Conservation (phyloP, 176 grass and related monocot genomes). For the Neostapfia colusana region DNA sequence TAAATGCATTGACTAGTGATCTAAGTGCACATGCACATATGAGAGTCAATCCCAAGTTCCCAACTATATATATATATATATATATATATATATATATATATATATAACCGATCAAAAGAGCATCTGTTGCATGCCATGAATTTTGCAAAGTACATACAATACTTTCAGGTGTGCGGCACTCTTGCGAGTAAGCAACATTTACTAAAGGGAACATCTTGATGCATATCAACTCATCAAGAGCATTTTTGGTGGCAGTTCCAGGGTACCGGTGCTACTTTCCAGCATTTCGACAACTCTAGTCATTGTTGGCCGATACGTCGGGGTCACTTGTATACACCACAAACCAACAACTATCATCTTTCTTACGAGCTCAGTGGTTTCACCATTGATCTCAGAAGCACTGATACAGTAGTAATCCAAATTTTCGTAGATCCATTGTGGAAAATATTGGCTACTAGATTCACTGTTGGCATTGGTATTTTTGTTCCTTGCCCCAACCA, state of each 20-base stretch:
- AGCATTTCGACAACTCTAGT: conserved; percentile 58
- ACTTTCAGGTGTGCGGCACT: background rate
- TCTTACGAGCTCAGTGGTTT: conserved; percentile 34
- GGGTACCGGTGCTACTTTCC: conserved; percentile 17
- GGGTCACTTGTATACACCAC: conserved; percentile 50
- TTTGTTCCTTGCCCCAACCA: conserved; percentile 34
- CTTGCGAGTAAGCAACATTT: background rate
- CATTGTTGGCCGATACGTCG: conserved; percentile 45
- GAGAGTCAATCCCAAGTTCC: too few relatives aligned
- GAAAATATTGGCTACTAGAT: conserved; percentile 38
- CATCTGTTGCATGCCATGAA: background rate
- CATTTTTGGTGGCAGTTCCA: conserved; percentile 36
- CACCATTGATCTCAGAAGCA: conserved; percentile 38
- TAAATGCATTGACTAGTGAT: too few relatives aligned
- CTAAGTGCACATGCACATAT: too few relatives aligned
- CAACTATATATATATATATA: too few relatives aligned
- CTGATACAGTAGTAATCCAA: conserved; percentile 32
- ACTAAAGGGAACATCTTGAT: background rate
- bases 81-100: too few relatives aligned
- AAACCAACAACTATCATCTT: conserved; percentile 52
- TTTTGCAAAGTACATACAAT: background rate
- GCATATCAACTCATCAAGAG: background rate
- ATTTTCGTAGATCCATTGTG: conserved; percentile 46
- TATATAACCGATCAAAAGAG: too few relatives aligned
- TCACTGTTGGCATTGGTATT: background rate